Conservation (phyloP, 257 asterid genomes). For the Salvia miltiorrhiza region DNA sequence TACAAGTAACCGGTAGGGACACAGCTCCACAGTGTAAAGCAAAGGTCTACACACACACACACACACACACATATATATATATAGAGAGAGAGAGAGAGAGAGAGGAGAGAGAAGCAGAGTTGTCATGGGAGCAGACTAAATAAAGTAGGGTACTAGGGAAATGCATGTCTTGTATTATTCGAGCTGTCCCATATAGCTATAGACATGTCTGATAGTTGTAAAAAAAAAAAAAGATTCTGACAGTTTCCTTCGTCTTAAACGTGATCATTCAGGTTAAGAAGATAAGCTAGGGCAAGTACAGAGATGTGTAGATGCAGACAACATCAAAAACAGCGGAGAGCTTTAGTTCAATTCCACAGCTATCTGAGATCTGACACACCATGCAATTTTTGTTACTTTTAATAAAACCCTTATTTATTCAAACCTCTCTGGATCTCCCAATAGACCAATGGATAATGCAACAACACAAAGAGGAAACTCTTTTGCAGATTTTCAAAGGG, state of each 20-base stretch:
- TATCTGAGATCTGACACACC: slow-evolving; percentile 19
- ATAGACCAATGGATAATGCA: slow-evolving; percentile 16
- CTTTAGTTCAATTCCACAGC: slow-evolving; percentile 23
- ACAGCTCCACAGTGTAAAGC: not conserved
- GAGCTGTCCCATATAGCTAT: slow-evolving; percentile 21
- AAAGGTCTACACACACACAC: not conserved
- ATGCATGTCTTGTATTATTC: slow-evolving; percentile 15
- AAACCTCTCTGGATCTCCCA: not conserved
- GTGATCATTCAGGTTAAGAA: slow-evolving; percentile 11
- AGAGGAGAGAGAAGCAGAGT: not conserved
- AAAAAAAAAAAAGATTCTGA: not conserved
- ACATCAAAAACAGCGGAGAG: slow-evolving; percentile 8
- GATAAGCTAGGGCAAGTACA: slow-evolving; percentile 22
- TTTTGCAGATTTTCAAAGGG: too few relatives aligned
- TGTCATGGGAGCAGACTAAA: not conserved
- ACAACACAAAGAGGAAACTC: not conserved
- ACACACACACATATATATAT: too few relatives aligned
- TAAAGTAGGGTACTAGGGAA: slow-evolving; percentile 5
- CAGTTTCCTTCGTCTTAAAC: slow-evolving; percentile 19
- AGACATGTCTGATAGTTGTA: not conserved
- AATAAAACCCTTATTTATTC: not conserved
- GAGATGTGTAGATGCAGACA: slow-evolving; percentile 18
- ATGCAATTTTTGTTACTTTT: not conserved
- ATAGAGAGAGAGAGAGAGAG: not conserved
- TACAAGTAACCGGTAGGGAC: not conserved